Evolutionary conservation across 176 grass and related monocot species (phyloP).

Genomic region (Oryza meridionalis): DNA sequence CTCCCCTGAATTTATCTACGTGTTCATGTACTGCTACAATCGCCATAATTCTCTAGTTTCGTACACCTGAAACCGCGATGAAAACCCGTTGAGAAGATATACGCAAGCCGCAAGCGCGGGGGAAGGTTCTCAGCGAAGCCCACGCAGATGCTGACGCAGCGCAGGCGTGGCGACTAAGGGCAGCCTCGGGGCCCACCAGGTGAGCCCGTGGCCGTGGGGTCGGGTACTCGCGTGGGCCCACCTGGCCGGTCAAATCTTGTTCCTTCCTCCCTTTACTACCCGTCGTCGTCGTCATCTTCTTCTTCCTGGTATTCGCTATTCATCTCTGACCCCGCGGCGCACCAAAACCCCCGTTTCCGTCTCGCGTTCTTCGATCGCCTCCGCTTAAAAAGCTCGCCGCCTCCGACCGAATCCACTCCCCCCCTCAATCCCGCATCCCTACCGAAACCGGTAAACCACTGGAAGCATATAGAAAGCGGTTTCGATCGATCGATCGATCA

Average conservation of each 20-base stretch:
- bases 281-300: neutral
- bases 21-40: neutral
- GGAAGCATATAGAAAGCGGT: neutral
- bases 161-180: constrained; percentile 31
- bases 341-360: neutral
- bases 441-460: neutral
- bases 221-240: neutral
- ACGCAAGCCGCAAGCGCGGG: neutral
- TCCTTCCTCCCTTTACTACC: neutral
- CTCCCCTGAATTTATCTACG: no score
- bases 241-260: constrained; percentile 18
- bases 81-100: neutral
- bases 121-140: constrained; percentile 42
- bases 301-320: no score
- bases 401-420: constrained; percentile 41
- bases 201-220: constrained; percentile 28
- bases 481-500: constrained; percentile 10
- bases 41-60: no score
- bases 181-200: neutral
- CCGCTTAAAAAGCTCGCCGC: constrained; percentile 27
- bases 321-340: neutral
- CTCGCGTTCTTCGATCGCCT: neutral
- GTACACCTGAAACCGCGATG: neutral
- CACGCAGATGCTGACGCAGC: constrained; percentile 49
- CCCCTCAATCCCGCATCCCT: neutral